Evolutionary conservation across 345 rosid species (phyloP).

Genomic region (Hevea brasiliensis): DNA sequence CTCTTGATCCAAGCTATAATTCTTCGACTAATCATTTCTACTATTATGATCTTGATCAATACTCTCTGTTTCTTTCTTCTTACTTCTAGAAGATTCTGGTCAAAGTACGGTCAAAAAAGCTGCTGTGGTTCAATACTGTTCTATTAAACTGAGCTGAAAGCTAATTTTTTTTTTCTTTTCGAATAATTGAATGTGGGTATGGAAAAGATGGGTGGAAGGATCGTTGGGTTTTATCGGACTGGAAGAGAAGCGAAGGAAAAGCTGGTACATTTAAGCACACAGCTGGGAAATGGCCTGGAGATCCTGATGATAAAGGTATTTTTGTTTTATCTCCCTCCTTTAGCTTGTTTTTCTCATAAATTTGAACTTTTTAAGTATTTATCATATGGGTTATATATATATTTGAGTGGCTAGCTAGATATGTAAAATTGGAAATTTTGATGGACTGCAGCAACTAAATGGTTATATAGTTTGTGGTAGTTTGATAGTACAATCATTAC

Average conservation of each 20-base stretch:
- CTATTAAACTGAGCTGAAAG: background rate
- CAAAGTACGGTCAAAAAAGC: background rate
- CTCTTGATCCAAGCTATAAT: background rate
- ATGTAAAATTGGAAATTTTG: no score
- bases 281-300: background rate
- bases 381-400: no score
- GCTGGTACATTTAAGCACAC: background rate
- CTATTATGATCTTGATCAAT: background rate
- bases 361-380: background rate
- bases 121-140: background rate
- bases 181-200: slow-evolving; percentile 9
- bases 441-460: no score
- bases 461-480: no score
- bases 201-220: slow-evolving; percentile 72
- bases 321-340: background rate
- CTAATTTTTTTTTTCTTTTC: background rate
- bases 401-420: background rate
- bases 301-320: background rate
- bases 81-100: background rate
- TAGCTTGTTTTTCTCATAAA: no score
- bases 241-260: slow-evolving; percentile 76
- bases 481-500: no score
- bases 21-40: no score
- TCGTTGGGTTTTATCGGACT: slow-evolving; percentile 80
- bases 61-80: background rate